Conservation (phyloP, 2,329 filamentous ascomycete genomes). For the Trichoderma arundinaceum region DNA sequence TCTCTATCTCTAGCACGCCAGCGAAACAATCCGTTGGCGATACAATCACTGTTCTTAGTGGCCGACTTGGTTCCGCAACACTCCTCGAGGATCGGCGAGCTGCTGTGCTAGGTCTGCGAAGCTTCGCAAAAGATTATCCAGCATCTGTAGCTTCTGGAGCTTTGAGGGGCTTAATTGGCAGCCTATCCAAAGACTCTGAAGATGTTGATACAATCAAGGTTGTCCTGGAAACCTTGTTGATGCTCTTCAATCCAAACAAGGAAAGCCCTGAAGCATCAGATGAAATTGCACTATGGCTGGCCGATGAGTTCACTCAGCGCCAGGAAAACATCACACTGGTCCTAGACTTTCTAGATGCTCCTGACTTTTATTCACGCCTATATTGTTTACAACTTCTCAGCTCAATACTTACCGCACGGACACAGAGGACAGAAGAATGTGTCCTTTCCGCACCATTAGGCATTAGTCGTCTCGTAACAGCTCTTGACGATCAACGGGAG, state of each 20-base stretch:
- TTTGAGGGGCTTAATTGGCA: constrained; percentile 84
- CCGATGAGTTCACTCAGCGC: constrained; percentile 96
- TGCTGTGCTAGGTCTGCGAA: constrained; percentile 88
- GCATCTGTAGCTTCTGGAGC: constrained; percentile 94
- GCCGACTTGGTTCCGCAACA: constrained; percentile 84
- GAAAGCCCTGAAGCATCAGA: constrained; percentile 90
- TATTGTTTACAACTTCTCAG: constrained; percentile 90
- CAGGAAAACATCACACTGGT: constrained; percentile 96
- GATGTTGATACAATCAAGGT: constrained; percentile 97
- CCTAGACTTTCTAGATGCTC: constrained; percentile 84
- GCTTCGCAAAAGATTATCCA: constrained; percentile 95
- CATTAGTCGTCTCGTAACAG: constrained; percentile 81
- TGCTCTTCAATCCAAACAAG: constrained; percentile 79
- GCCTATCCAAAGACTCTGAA: constrained; percentile 83
- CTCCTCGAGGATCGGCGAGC: constrained; percentile 92
- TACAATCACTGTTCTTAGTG: constrained; percentile 89
- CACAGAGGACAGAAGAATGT: constrained; percentile 93
- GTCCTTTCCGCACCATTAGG: constrained; percentile 88
- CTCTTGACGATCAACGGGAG: constrained; percentile 84
- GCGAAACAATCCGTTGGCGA: constrained; percentile 95
- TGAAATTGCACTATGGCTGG: constrained; percentile 93
- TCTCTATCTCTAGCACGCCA: constrained; percentile 73
- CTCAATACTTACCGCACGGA: constrained; percentile 82
- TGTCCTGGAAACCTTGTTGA: constrained; percentile 90
- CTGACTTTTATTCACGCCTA: constrained; percentile 87